Percentiles rank a stretch among this genome's conserved stretches.
phyloP scores from a whole-genome alignment of 2,329 filamentous ascomycete genomes.

The Chrysoporthe cubensis region DNA sequence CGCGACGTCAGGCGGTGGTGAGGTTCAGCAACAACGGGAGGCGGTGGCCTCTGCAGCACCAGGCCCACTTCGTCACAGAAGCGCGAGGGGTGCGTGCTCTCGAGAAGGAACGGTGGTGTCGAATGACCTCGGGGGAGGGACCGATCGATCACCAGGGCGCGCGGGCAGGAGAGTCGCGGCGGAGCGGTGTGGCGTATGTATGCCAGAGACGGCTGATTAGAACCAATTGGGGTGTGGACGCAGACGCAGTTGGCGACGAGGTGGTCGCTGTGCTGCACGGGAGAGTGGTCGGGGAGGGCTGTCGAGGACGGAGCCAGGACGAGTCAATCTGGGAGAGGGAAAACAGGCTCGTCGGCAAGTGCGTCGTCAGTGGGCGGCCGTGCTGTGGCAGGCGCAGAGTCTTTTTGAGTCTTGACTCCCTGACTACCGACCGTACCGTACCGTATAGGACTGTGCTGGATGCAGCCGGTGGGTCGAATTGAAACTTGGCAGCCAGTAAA shows the following conservation, averaged over 20 bases:
- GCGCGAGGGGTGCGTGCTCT: conserved; percentile 1
- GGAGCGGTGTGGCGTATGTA: conserved; percentile 21
- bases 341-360: background rate
- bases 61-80: conserved; percentile 20
- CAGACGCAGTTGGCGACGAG: conserved; percentile 3
- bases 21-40: conserved; percentile 4
- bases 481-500: conserved; percentile 29
- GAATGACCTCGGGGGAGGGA: conserved; percentile 7
- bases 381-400: background rate
- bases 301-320: conserved; percentile 7
- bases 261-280: conserved; percentile 7
- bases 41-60: conserved; percentile 21
- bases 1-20: conserved; percentile 20
- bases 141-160: conserved; percentile 9
- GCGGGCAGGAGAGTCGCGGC: conserved; percentile 17
- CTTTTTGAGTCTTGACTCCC: conserved; percentile 14
- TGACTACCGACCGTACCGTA: background rate
- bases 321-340: background rate
- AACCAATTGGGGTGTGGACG: conserved; percentile 15
- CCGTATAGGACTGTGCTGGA: background rate
- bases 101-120: conserved; percentile 8
- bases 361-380: background rate
- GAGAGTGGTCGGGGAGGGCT: conserved; percentile 6
- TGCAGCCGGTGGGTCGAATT: conserved; percentile 16
- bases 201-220: conserved; percentile 19